Base-by-base conservation (phyloP, 768 basidiomycete genomes). In the Hypholoma sublateritium region DNA sequence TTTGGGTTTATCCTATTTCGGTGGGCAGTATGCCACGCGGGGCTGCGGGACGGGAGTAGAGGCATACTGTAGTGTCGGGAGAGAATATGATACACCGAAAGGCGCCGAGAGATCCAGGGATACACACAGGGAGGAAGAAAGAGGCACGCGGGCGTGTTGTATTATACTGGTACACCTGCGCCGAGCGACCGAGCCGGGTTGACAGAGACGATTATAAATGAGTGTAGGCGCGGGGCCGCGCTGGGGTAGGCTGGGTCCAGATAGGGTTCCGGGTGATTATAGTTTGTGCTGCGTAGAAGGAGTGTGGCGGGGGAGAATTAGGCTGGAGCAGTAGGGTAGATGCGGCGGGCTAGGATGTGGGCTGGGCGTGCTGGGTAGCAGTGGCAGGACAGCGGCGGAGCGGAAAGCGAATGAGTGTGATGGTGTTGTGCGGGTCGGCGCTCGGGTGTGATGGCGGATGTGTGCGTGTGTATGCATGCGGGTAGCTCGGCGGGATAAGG, bases 161-260 rank as follows among this genome's bases (percentile, higher is more conserved):
- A 59, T 46, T 50, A 53, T 55, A 34, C n/a, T 56, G 55, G 45
- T 60, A 56, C 59, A 60, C 53, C 48, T 28, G 44, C 17, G 43
- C 58, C 58, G 53, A 49, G 50, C 59, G 55, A 53, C 50, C 44
- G 36, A 56, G 59, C 35, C 44, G 44, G 51, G 45, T 50, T 32
- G 37, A 46, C 34, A 53, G 34, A 7, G n/a, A 44, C 19, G 17
- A 39, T 35, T 43, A 52, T 46, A 22, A 59, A 53, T 55, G 58
- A 46, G 17, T 39, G 58, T 44, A 47, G 49, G 41, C 47, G 45
- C 48, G 19, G 41, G n/a, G 16, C 28, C 22, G 16, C 36, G 36
- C 19, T 7, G 22, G 4, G 28, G 39, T 46, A 37, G 43, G 39
- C 12, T 50, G 47, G 41, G 48, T 49, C 49, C 34, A 53, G 36